Evolutionary conservation across 2,329 filamentous ascomycete species (phyloP).

Genomic region (Zymoseptoria passerinii): DNA sequence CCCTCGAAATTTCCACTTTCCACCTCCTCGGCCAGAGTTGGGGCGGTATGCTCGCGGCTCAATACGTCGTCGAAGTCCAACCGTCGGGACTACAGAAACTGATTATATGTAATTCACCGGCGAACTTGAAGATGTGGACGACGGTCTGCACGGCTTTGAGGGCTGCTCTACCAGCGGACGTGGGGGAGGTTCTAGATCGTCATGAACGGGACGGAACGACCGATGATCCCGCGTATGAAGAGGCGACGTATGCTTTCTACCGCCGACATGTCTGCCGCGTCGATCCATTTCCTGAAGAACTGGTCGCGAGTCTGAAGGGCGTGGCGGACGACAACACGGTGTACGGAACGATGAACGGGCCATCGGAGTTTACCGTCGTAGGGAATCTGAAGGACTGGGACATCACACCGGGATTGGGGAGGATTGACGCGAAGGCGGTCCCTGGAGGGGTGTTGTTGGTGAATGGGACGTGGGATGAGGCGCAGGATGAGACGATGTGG

Average conservation of each 20-base stretch:
- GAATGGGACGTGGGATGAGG: conserved; percentile 35
- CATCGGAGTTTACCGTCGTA: conserved; percentile 25
- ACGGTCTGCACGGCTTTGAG: conserved; percentile 19
- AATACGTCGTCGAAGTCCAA: conserved; percentile 32
- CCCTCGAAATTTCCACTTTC: conserved; percentile 34
- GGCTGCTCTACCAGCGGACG: conserved; percentile 18
- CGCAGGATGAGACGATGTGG: conserved; percentile 25
- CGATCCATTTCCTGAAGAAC: conserved; percentile 22
- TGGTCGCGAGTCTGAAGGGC: conserved; percentile 19
- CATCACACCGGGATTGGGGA: conserved; percentile 25
- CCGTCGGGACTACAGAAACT: conserved; percentile 32
- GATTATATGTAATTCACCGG: conserved; percentile 25
- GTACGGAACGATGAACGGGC: conserved; percentile 27
- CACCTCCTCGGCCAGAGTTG: conserved; percentile 44
- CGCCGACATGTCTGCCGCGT: conserved; percentile 22
- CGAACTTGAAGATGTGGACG: conserved; percentile 22
- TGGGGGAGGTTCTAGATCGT: conserved; percentile 21
- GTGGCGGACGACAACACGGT: conserved; percentile 28
- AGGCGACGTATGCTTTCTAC: conserved; percentile 23
- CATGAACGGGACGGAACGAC: conserved; percentile 21
- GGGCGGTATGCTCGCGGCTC: conserved; percentile 44
- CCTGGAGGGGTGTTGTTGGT: conserved; percentile 28
- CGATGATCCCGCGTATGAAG: conserved; percentile 23
- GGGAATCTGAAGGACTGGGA: conserved; percentile 34
- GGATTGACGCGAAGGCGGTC: conserved; percentile 31